These are phyloP conservation scores for Suillus placidus DNA, from an alignment of 768 basidiomycete genomes.

Conservation along the genomic window DNA sequence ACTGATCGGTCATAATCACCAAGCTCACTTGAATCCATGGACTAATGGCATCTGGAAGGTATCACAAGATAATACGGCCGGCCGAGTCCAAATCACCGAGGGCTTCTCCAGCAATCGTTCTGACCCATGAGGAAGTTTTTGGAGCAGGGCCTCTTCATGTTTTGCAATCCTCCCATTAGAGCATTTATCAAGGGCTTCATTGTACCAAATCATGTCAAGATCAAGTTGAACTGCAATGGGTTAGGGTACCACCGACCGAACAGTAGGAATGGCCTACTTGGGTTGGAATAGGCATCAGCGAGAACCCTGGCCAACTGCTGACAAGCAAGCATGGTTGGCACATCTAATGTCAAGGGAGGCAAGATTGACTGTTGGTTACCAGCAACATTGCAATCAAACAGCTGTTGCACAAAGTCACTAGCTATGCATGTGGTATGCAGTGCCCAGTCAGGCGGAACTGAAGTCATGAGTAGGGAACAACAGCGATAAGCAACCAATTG, in stretches of 20 bases:
- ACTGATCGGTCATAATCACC: rapidly evolving
- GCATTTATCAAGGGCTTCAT: background rate
- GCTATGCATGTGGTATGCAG: background rate
- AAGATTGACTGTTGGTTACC: background rate
- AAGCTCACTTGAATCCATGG: background rate
- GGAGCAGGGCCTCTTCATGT: background rate
- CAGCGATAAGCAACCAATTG: too few species aligned
- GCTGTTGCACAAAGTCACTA: background rate
- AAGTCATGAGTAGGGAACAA: background rate
- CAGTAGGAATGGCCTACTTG: background rate
- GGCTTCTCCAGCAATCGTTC: background rate
- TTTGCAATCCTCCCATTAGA: background rate
- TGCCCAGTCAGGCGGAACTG: background rate
- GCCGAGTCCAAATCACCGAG: background rate
- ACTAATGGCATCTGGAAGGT: background rate
- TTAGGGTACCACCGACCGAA: background rate
- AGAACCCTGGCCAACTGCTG: background rate
- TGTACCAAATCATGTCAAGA: background rate
- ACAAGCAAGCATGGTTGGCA: background rate
- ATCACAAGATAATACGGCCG: background rate
- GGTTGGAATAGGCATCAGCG: background rate
- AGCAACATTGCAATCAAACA: background rate
- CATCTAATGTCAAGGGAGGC: background rate
- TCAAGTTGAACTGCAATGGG: background rate
- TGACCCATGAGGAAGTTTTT: background rate